Conservation (phyloP, 2,329 filamentous ascomycete genomes). For the Esteya vermicola region DNA sequence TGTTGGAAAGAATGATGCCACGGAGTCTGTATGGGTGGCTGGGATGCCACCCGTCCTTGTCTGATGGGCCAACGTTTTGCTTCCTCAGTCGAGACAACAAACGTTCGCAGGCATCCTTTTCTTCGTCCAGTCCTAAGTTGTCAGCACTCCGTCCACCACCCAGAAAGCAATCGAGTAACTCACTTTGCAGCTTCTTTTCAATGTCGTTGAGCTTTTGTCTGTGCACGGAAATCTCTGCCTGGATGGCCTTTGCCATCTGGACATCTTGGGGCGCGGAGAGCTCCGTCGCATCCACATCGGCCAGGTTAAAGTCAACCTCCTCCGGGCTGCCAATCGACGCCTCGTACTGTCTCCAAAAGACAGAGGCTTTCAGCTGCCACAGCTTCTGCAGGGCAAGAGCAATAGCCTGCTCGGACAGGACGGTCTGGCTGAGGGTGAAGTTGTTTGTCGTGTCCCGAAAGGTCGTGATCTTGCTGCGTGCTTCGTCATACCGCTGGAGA, state of each 20-base stretch:
- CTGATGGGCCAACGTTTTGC: conserved; percentile 12
- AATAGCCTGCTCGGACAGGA: conserved; percentile 11
- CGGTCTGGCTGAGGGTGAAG: conserved; percentile 3
- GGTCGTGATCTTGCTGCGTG: conserved; percentile 1
- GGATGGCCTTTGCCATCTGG: conserved; percentile 6
- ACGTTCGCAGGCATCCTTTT: conserved; percentile 5
- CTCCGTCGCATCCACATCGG: conserved; percentile 9
- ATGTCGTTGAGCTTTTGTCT: conserved; percentile 8
- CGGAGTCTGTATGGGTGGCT: conserved; percentile 16
- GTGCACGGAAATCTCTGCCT: conserved; percentile 10
- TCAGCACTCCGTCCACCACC: not conserved
- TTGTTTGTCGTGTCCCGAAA: conserved; percentile 5
- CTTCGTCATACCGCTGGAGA: conserved; percentile 6
- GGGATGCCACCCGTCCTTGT: conserved; percentile 13
- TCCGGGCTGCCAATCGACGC: conserved; percentile 7
- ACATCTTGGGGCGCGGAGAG: conserved; percentile 10
- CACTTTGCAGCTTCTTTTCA: conserved; percentile 5
- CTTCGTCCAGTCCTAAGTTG: conserved; percentile 1
- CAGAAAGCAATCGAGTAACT: not conserved
- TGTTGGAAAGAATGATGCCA: conserved; percentile 14
- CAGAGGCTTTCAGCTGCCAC: conserved; percentile 10
- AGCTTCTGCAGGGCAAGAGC: conserved; percentile 9
- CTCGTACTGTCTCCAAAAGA: conserved; percentile 11
- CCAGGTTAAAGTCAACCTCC: conserved; percentile 11
- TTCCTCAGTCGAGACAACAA: conserved; percentile 3